These are phyloP conservation scores for Neurospora sp. DNA, from an alignment of 495 filamentous ascomycete genomes.

Conservation along the genomic window DNA sequence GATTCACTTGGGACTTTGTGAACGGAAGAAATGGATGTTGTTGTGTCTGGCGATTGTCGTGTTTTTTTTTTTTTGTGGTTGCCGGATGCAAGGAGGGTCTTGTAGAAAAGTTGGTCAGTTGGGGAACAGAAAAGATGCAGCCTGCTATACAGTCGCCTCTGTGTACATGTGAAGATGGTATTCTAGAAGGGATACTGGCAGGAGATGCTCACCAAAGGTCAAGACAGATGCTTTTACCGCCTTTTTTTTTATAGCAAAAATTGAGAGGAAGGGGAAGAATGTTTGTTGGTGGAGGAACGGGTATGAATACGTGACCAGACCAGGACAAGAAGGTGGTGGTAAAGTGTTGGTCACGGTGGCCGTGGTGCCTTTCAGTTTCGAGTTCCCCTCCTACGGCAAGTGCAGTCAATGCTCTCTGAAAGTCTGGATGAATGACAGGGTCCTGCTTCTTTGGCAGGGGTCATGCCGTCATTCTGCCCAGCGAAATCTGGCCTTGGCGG, in stretches of 20 bases:
- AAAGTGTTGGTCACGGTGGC: background rate
- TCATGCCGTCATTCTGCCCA: conserved; percentile 15
- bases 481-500: background rate
- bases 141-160: background rate
- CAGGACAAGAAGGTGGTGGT: background rate
- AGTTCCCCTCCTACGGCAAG: background rate
- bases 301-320: background rate
- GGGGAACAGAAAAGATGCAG: background rate
- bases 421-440: background rate
- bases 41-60: background rate
- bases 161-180: background rate
- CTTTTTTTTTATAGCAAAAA: background rate
- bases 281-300: background rate
- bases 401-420: background rate
- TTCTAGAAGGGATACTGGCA: background rate
- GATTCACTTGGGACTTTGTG: background rate
- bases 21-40: background rate
- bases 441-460: conserved; percentile 4
- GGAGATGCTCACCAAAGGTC: background rate
- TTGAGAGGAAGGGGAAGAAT: background rate
- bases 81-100: background rate
- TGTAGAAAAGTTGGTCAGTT: background rate
- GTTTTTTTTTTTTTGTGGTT: background rate
- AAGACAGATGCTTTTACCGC: background rate
- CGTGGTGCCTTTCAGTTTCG: background rate